phyloP scores from a whole-genome alignment of 495 filamentous ascomycete species.

The Margaritispora aquatica region DNA sequence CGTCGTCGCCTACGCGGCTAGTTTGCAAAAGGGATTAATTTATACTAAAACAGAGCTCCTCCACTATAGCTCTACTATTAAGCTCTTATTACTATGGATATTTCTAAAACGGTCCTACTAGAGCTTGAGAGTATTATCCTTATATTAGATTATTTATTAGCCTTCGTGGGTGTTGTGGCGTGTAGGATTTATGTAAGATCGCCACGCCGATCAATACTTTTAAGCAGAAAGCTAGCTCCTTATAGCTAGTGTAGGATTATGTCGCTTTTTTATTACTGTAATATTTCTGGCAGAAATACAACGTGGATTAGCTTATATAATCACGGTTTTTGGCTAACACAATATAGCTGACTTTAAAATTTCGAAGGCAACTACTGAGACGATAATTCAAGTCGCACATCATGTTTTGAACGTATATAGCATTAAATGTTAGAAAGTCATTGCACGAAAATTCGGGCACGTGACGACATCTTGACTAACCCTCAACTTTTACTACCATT shows the following conservation, averaged over 20 bases:
- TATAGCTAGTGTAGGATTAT: background rate
- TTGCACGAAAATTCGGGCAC: no score
- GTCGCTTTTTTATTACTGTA: background rate
- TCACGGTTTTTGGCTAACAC: background rate
- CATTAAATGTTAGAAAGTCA: no score
- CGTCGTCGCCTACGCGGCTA: background rate
- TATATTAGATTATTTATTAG: background rate
- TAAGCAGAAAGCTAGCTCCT: background rate
- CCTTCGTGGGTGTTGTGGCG: background rate
- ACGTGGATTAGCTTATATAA: background rate
- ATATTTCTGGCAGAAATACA: background rate
- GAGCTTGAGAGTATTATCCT: slow-evolving; percentile 14
- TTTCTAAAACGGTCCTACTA: background rate
- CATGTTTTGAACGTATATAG: no score
- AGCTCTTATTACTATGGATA: background rate
- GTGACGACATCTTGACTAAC: no score
- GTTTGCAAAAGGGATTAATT: background rate
- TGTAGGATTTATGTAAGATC: background rate
- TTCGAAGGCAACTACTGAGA: no score
- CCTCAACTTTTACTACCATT: no score
- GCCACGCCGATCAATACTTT: background rate
- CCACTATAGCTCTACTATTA: background rate
- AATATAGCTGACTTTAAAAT: background rate
- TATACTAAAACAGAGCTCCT: background rate
- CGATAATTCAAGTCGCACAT: no score